Conservation (phyloP, 108 stramenopile species). For the Nitzschia inconspicua region DNA sequence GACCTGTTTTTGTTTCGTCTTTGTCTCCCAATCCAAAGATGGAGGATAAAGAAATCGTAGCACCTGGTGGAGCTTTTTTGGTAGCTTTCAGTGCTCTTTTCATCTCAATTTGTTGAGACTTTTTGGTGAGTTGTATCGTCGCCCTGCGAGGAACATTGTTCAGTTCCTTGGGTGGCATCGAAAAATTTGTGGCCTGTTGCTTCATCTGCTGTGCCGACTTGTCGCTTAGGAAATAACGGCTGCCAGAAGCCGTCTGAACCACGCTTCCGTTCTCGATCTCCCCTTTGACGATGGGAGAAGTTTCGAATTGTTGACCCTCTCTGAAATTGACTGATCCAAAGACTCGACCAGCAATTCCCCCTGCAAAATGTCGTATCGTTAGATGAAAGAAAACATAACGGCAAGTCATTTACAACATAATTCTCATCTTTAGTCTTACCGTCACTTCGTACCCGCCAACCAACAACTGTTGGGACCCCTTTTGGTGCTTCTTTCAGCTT, state of each 20-base stretch:
- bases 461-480: conserved; percentile 30
- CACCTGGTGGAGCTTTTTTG: background rate
- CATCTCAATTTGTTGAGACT: background rate
- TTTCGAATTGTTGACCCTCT: conserved; percentile 60
- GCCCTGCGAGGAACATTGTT: too few species aligned
- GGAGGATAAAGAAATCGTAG: conserved; percentile 1
- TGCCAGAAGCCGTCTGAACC: conserved; percentile 66
- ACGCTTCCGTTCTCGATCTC: conserved; percentile 42
- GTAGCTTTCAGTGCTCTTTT: background rate
- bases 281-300: conserved; percentile 55
- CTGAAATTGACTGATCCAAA: conserved; percentile 52
- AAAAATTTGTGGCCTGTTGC: too few species aligned
- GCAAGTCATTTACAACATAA: too few species aligned
- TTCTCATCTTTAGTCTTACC: too few species aligned
- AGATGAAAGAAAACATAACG: too few species aligned
- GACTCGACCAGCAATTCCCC: conserved; percentile 52
- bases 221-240: conserved; percentile 66
- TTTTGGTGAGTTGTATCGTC: conserved; percentile 2
- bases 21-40: background rate
- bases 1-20: too few species aligned
- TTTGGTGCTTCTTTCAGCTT: conserved; percentile 27
- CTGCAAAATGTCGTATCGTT: too few species aligned
- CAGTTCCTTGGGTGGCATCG: too few species aligned
- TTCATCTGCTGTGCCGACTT: too few species aligned
- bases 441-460: conserved; percentile 57